Base-by-base conservation (phyloP, 1,139 yeast genomes). In the Nematodospora anomalae region DNA sequence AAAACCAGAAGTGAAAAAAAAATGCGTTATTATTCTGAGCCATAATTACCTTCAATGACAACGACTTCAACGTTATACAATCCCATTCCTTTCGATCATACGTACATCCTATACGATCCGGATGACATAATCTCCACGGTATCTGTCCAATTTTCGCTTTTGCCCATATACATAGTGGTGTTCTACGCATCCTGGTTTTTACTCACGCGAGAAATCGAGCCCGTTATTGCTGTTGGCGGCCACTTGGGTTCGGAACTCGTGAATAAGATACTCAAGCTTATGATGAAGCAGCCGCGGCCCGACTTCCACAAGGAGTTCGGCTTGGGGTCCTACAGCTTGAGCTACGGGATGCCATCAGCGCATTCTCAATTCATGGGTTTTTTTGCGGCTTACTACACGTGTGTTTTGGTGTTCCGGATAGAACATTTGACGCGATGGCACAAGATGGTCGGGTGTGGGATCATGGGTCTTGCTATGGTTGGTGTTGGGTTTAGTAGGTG, bases 301-400 rank as follows among this genome's bases (percentile, higher is more conserved):
- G 67, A 73, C 4, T 67, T 67, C 50, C 79, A 79, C 49, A 71
- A 68, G 36, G 75, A 70, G 25, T 67, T 73, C 52, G 67, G 80
- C 46, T 38, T 70, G 45, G 66, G 44, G 11, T 59, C 73, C 45
- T 60, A 62, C 62, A 71, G 52, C 30, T 67, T 80, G 36, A 84
- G 87, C 2, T 88, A 83, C 57, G 98, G 98, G 0, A 90, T 92
- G 97, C 98, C 98, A 0, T 81, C 92, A 38, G 96, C 97, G 2
- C 98, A 92, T 59, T 80, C 96, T 0, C 98, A 92, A 61, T 92
- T 90, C 60, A 85, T 89, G 89, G 94, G 95, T 1, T 92, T 81
- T 58, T 81, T 84, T 51, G 76, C 83, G 11, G 73, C 80, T 3
- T 89, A 87, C 58, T 67, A 79, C 39, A 55, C 73, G 6, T 68